Conservation (phyloP, 2,329 filamentous ascomycete genomes). For the Penicillium sp. region DNA sequence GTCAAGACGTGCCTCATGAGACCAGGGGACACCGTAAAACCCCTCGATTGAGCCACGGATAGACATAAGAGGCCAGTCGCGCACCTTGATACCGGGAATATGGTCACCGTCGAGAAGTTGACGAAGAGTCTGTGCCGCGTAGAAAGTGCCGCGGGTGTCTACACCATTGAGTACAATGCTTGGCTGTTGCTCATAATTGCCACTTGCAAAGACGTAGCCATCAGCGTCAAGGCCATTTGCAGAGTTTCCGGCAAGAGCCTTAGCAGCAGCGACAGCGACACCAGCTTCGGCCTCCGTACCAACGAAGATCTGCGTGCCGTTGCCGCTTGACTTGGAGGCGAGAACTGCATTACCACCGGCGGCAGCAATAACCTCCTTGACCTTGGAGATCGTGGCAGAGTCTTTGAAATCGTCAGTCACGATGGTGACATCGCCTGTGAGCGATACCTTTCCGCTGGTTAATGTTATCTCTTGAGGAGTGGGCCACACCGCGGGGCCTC, state of each 20-base stretch:
- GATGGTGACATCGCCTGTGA: neutral
- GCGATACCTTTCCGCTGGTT: neutral
- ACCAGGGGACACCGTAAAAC: conserved; percentile 23
- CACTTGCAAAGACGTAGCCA: neutral
- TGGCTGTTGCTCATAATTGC: neutral
- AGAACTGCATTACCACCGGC: neutral
- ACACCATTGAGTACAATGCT: conserved; percentile 1
- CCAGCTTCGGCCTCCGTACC: neutral
- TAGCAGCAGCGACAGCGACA: neutral
- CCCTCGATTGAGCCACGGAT: conserved; percentile 24
- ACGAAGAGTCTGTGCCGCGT: neutral
- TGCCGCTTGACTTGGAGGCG: neutral
- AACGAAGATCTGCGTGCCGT: neutral
- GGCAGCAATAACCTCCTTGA: neutral
- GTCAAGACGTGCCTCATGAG: conserved; percentile 22
- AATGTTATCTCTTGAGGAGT: neutral
- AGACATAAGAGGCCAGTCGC: conserved; percentile 24
- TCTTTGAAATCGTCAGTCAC: neutral
- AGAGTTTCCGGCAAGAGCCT: neutral
- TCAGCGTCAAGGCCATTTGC: neutral
- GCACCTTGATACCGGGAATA: conserved; percentile 11
- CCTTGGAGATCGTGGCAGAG: neutral
- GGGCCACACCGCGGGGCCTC: neutral
- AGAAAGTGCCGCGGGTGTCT: neutral
- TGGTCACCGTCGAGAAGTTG: neutral